Conservation (phyloP, 345 rosid species). For the Ailanthus altissimus region DNA sequence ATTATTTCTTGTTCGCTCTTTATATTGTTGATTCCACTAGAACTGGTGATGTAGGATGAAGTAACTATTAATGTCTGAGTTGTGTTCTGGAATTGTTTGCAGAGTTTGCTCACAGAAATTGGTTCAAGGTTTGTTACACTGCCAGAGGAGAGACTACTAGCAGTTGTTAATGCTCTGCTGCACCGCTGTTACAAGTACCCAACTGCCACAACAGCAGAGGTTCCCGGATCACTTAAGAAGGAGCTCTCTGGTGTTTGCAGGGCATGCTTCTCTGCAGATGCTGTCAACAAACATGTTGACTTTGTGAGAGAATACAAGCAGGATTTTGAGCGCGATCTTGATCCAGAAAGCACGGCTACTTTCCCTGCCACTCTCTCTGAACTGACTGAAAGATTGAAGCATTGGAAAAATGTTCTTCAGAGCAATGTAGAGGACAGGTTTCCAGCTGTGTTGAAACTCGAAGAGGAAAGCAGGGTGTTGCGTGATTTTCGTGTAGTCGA, state of each 20-base stretch:
- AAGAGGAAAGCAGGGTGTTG: slow-evolving; percentile 93
- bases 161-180: slow-evolving; percentile 94
- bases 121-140: slow-evolving; percentile 95
- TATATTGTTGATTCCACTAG: background rate
- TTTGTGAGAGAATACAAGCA: slow-evolving; percentile 98
- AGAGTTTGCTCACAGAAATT: slow-evolving; percentile 91
- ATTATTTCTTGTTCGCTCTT: background rate
- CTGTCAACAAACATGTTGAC: slow-evolving; percentile 92
- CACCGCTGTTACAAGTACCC: slow-evolving; percentile 99
- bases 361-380: slow-evolving; percentile 94
- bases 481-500: slow-evolving; percentile 96
- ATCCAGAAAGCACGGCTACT: slow-evolving; percentile 89
- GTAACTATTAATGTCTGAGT: background rate
- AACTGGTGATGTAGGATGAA: background rate
- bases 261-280: slow-evolving; percentile 99
- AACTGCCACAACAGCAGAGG: slow-evolving; percentile 95
- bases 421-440: slow-evolving; percentile 98
- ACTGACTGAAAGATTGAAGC: slow-evolving; percentile 85
- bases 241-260: slow-evolving; percentile 98
- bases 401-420: slow-evolving; percentile 96
- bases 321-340: slow-evolving; percentile 96
- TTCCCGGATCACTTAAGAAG: slow-evolving; percentile 96
- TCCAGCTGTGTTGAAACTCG: slow-evolving; percentile 92
- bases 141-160: slow-evolving; percentile 97
- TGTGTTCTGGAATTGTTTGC: slow-evolving; percentile 30